These are phyloP conservation scores for Monosporascus sp. DNA, from an alignment of 2,329 filamentous ascomycete genomes.

Conservation along the genomic window DNA sequence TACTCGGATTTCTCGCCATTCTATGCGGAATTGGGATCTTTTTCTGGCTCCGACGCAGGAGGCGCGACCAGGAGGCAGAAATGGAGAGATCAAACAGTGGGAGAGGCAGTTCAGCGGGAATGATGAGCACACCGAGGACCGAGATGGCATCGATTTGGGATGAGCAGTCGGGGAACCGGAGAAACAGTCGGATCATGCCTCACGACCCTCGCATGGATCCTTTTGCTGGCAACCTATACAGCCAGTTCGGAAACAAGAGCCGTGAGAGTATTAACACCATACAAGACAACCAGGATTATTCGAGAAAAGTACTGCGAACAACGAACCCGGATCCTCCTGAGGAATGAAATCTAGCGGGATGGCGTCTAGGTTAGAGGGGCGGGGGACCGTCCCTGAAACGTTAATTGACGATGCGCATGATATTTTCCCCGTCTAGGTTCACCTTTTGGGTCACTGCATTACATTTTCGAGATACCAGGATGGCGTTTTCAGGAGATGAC, in stretches of 20 bases:
- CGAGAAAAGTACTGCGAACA: conserved; percentile 55
- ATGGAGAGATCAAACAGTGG: conserved; percentile 40
- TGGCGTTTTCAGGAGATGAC: conserved; percentile 31
- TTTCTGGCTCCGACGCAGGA: conserved; percentile 40
- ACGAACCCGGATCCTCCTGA: conserved; percentile 54
- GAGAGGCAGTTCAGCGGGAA: conserved; percentile 45
- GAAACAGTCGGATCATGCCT: conserved; percentile 50
- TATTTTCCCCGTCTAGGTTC: conserved; percentile 13
- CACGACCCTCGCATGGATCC: conserved; percentile 61
- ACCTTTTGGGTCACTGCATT: conserved; percentile 30
- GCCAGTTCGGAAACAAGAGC: conserved; percentile 48
- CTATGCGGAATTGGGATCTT: conserved; percentile 29
- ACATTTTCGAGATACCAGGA: conserved; percentile 40
- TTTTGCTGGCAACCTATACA: conserved; percentile 51
- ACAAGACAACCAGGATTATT: conserved; percentile 62
- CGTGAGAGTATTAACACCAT: conserved; percentile 59
- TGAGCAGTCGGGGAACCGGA: conserved; percentile 37
- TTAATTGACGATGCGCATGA: conserved; percentile 29
- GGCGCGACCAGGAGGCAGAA: conserved; percentile 36
- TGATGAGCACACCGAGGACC: conserved; percentile 37
- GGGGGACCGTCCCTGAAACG: conserved; percentile 9
- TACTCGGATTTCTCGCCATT: conserved; percentile 20
- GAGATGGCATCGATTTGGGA: conserved; percentile 38
- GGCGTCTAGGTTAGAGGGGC: conserved; percentile 1
- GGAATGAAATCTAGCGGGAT: conserved; percentile 13